Base-by-base conservation (phyloP, 1,284 basidiomycete genomes). In the Apiotrichum montevideense region DNA sequence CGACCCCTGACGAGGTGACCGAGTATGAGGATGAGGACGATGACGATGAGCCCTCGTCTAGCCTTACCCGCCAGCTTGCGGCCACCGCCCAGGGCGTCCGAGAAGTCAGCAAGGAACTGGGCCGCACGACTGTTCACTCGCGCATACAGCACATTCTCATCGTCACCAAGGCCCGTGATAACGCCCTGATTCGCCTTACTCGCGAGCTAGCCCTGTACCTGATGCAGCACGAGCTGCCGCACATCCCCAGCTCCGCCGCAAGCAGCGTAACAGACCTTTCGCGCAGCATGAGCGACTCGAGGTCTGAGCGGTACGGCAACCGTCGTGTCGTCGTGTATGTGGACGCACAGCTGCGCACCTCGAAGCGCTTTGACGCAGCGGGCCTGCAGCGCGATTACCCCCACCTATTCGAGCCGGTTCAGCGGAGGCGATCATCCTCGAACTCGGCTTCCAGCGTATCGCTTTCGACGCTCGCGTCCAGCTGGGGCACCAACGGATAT, bases 71-170 rank as follows among this genome's bases (percentile, higher is more conserved):
- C 67, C 91, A 94, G 71, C 81, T 99, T 14, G 96, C 95, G 7
- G 94, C 95, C 79, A 99, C 95, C 13, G 96, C 95, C 13, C 90
- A 95, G 32, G 89, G 92, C 44, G 95, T 98, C 33, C 84, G 95
- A 51, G 96, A 98, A 78, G 95, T 98, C 90, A 95, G 91, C 84
- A 96, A 96, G 77, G 91, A 97, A 77, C 86, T 99, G 92, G 93
- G 93, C 54, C 88, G 94, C 53, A 93, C 94, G 4, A 84, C 91
- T 44, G 91, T 98, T 59, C 86, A 87, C 58, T 88, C 90, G 4
- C 87, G 88, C 68, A 92, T 98, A 59, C 90, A 98, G 73, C 90
- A 84, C 60, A 83, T 99, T 58, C 83, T 99, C 61, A 94, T 98
- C 73, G 89, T 99, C 68, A 99, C 96, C 55, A 98, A 98, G 78